Conservation (phyloP, 352 stramenopile species). For the Phytopythium litorale region DNA sequence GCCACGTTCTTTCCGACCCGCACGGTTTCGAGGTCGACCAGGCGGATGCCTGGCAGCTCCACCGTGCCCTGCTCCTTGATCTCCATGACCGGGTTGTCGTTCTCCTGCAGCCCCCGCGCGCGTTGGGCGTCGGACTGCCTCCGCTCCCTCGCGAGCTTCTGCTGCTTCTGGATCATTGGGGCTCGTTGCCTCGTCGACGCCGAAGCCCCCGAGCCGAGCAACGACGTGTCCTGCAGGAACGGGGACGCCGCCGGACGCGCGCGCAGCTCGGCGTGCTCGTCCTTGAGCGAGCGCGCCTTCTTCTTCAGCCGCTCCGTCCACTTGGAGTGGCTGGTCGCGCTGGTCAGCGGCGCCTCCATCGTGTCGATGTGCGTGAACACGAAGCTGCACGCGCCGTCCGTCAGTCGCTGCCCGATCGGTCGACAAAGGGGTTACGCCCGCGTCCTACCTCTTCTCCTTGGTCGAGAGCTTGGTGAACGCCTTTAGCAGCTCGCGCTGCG, state of each 20-base stretch:
- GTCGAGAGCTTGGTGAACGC: conserved; percentile 67
- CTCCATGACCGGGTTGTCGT: conserved; percentile 17
- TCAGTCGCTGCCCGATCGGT: not conserved
- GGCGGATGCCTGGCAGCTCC: conserved; percentile 51
- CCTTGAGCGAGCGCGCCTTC: conserved; percentile 56
- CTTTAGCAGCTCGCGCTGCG: conserved; percentile 32
- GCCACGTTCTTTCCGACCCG: conserved; percentile 2
- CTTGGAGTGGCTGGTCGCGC: conserved; percentile 31
- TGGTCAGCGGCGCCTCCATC: conserved; percentile 48
- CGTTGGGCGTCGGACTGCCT: conserved; percentile 51
- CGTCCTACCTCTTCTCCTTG: conserved; percentile 34
- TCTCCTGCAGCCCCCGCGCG: conserved; percentile 34
- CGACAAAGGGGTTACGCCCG: not conserved
- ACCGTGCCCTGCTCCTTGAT: conserved; percentile 62
- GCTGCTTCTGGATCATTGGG: conserved; percentile 41
- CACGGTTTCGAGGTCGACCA: conserved; percentile 58
- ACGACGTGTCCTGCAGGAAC: conserved; percentile 20
- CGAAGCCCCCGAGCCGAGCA: not conserved
- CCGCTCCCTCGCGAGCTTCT: conserved; percentile 42
- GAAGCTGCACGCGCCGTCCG: conserved; percentile 22
- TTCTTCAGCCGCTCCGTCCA: conserved; percentile 67
- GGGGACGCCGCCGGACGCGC: conserved; percentile 5
- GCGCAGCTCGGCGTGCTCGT: conserved; percentile 44
- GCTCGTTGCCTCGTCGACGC: conserved; percentile 5
- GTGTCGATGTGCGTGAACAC: conserved; percentile 86